Evolutionary conservation across 2,329 filamentous ascomycete species (phyloP).

Genomic region (Alternaria sp.): DNA sequence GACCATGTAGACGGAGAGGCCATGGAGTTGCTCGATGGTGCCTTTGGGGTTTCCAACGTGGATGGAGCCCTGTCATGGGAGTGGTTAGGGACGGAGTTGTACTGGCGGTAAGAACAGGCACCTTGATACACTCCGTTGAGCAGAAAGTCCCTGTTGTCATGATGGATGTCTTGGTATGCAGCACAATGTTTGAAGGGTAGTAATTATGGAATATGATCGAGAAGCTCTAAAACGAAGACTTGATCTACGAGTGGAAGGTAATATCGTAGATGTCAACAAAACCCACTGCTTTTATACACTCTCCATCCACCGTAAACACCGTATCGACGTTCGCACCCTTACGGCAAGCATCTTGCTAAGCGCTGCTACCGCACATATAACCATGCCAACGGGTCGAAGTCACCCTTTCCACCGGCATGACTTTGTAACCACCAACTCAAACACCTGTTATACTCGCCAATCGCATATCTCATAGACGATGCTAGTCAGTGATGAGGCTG

Average conservation of each 20-base stretch:
- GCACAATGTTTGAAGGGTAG: neutral
- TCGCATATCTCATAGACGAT: neutral
- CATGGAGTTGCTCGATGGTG: conserved; percentile 27
- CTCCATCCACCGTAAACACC: neutral
- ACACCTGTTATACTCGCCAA: neutral
- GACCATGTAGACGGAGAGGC: conserved; percentile 34
- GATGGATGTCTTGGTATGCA: neutral
- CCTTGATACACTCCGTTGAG: conserved; percentile 37
- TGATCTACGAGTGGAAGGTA: no score
- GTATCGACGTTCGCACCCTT: neutral
- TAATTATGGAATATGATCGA: neutral
- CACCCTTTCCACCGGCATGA: neutral
- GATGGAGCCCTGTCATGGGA: conserved; percentile 45
- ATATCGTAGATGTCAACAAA: neutral
- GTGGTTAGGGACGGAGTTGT: neutral
- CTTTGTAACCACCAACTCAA: neutral
- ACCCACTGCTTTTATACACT: neutral
- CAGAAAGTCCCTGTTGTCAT: conserved; percentile 17
- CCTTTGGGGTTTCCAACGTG: conserved; percentile 45
- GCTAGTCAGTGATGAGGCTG: neutral
- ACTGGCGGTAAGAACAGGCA: conserved; percentile 1
- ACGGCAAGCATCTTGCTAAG: neutral
- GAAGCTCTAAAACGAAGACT: neutral
- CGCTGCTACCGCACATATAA: neutral
- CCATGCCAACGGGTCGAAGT: neutral